phyloP scores from a whole-genome alignment of 176 grass and related monocot species.

The Aegilops longissima region DNA sequence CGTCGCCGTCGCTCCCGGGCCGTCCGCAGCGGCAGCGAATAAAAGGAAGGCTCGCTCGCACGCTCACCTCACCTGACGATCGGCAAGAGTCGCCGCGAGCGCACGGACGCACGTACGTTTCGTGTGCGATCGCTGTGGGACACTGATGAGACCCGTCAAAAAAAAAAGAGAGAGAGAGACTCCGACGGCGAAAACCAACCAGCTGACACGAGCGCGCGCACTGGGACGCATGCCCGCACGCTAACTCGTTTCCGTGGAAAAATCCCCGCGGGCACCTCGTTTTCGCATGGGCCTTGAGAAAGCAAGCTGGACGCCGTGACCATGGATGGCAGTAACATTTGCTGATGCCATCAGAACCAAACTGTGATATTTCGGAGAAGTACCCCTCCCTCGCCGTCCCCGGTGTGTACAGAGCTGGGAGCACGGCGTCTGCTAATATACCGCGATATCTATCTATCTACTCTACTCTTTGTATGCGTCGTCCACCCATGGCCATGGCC shows the following conservation, averaged over 20 bases:
- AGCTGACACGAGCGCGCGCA: neutral
- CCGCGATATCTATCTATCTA: neutral
- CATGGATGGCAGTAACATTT: neutral
- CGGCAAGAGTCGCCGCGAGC: neutral
- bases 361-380: neutral
- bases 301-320: neutral
- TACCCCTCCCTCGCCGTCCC: neutral
- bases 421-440: too few species aligned
- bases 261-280: neutral
- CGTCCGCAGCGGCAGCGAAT: neutral
- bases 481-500: neutral
- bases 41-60: neutral
- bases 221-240: neutral
- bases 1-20: neutral
- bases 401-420: neutral
- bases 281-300: neutral
- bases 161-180: neutral
- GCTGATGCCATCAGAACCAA: neutral
- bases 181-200: too few species aligned
- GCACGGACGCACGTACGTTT: too few species aligned
- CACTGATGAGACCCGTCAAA: neutral
- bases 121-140: neutral
- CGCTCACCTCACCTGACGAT: too few species aligned
- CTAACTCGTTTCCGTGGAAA: neutral
- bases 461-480: neutral